Conservation (phyloP, 2,329 filamentous ascomycete genomes). For the Geosmithia flava region DNA sequence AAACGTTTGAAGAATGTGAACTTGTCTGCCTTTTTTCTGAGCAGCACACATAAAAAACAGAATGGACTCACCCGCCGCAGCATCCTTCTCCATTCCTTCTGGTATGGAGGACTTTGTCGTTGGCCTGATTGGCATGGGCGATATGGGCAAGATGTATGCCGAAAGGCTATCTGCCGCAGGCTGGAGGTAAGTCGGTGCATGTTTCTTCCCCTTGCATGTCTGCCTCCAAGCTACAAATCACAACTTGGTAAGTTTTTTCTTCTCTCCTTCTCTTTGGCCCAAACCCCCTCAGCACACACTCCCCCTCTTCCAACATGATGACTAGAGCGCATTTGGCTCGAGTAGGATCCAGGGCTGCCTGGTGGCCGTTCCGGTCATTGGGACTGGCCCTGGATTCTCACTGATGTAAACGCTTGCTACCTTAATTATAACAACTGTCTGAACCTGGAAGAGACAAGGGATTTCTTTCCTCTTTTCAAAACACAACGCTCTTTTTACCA, state of each 20-base stretch:
- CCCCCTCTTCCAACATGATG: constrained; percentile 53
- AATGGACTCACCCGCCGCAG: constrained; percentile 13
- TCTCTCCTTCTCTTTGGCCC: constrained; percentile 1
- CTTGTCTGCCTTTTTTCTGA: not conserved
- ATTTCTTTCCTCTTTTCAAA: not conserved
- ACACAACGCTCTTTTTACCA: constrained; percentile 3
- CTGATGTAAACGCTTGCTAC: constrained; percentile 99
- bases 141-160: constrained; percentile 99
- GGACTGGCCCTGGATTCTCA: constrained; percentile 53
- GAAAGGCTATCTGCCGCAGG: constrained; percentile 77
- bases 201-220: constrained; percentile 2
- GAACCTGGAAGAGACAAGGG: constrained; percentile 31
- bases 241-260: constrained; percentile 21
- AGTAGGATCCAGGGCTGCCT: constrained; percentile 63
- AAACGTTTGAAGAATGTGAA: not conserved
- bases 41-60: not conserved
- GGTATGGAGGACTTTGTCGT: constrained; percentile 62
- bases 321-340: constrained; percentile 99
- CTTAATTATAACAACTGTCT: constrained; percentile 72
- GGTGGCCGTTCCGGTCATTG: constrained; percentile 66
- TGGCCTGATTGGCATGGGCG: constrained; percentile 96
- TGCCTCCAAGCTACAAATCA: not conserved
- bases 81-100: constrained; percentile 15
- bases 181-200: constrained; percentile 61
- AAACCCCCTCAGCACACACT: not conserved